Evolutionary conservation across 1,284 basidiomycete species (phyloP), one percentile per base, ranked within the genome.

Genomic region (Clitocybe nebularis): DNA sequence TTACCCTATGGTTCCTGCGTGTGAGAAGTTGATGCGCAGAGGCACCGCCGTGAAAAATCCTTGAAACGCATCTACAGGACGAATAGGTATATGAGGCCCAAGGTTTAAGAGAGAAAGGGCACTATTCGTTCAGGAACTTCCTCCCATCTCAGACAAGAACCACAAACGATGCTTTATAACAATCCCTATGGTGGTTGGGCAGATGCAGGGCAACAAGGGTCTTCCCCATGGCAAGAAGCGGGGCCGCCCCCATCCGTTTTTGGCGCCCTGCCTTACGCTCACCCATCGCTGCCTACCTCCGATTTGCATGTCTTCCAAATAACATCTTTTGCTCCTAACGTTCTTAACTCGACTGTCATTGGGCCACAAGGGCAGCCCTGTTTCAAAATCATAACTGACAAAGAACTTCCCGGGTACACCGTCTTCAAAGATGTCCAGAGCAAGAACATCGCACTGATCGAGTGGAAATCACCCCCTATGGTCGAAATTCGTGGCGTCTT

Each of bases 201-300:
- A 21, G 57, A 59, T 32, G 45, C 52, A 45, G 61, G 61, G 17
- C 55, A 57, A 43, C 51, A 50, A 6, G 48, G 43, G 20, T 56
- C 58, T 32, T 48, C 51, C 11, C 39, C 40, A 21, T 52, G 46
- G 48, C 44, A 46, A 2, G 39, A 46, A 19, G 29, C 39, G 26
- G 29, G 14, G 14, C 58, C 54, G 6, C 49, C 68, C 9, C 73
- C 77, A 36, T 80, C 79, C 26, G 60, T 79, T 37, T 77, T 74
- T 49, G 79, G 79, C 11, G 79, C 79, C 1, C 70, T 81, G n/a
- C 80, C 80, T 10, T 78, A 78, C 45, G n/a, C n/a, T n/a, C n/a
- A n/a, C n/a, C 69, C 72, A 45, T 45, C 54, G 36, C 54, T 63
- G 22, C 59, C 62, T 21, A 56, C 64, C 40, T 57, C 64, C 16